Evolutionary conservation across 1,284 basidiomycete species (phyloP), one percentile per base, ranked within the genome.

Genomic region (Hortiboletus rubellus): DNA sequence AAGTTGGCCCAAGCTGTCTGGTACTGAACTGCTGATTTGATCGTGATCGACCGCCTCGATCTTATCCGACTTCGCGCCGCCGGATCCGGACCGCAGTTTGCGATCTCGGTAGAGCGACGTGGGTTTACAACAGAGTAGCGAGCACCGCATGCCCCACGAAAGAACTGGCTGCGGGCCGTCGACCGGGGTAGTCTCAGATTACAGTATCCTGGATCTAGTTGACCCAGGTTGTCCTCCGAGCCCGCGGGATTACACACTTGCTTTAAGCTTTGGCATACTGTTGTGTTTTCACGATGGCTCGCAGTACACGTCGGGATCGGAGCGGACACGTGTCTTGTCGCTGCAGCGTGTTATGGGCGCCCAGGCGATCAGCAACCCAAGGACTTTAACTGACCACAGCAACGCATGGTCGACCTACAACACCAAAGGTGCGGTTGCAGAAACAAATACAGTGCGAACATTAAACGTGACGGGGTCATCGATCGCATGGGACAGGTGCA

Each of bases 31-130:
- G 30, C 27, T 17, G 45, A 30, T 27, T 54, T 33, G 45, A 56
- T 65, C 63, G 43, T 31, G 63, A 62, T 65, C 60, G 48, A 61
- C 36, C 8, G 37, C 36, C 55, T 43, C 50, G 60, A 63, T 60
- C 60, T 12, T n/a, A 38, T n/a, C 46, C 38, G 24, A 41, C n/a
- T 11, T 18, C 18, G 18, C 22, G 10, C 40, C 18, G 10, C 41
- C n/a, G 6, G n/a, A 10, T n/a, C 36, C 40, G 18, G 22, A 7
- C 15, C 33, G 15, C 27, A 54, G 43, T 30, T 42, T n/a, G 17
- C 43, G n/a, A 46, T 34, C n/a, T 43, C 7, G 18, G 42, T 53
- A 50, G 27, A 40, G 24, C 36, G n/a, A 37, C 18, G 9, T 15
- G 37, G 6, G 33, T 14, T 11, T 46, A 33, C 34, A 10, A 15